Percentiles rank a stretch among this genome's conserved stretches.
Conservation (phyloP, 129 eudicot species). For the Pulicaria dysenterica region DNA sequence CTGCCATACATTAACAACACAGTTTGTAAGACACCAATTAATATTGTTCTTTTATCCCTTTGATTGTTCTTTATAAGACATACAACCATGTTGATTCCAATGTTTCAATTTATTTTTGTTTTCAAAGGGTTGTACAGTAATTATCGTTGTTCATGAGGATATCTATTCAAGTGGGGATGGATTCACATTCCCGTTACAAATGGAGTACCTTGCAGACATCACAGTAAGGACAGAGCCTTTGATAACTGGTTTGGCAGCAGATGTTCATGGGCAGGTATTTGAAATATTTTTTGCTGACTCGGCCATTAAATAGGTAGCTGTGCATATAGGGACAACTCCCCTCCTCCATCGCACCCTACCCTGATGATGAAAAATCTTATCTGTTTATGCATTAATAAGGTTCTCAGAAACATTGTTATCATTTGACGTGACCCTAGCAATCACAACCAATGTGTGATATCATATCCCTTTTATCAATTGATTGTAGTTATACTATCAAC, state of each 20-base stretch:
- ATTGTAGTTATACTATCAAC: not conserved
- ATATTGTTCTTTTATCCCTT: not conserved
- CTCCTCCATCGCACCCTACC: not conserved
- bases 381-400: not conserved
- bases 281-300: not conserved
- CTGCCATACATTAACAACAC: slow-evolving; percentile 73
- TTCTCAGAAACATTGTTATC: not conserved
- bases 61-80: not conserved
- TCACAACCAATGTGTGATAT: not conserved
- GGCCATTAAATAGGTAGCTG: not conserved
- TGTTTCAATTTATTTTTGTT: slow-evolving; percentile 26
- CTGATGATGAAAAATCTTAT: not conserved
- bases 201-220: slow-evolving; percentile 72
- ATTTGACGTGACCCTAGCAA: not conserved
- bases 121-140: slow-evolving; percentile 65
- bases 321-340: no score
- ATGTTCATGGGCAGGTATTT: slow-evolving; percentile 96
- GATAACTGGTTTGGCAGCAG: slow-evolving; percentile 92
- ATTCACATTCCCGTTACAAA: slow-evolving; percentile 51
- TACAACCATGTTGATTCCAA: not conserved
- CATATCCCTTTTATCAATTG: not conserved
- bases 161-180: slow-evolving; percentile 57
- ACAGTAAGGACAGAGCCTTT: slow-evolving; percentile 75
- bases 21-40: slow-evolving; percentile 56
- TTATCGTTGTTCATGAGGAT: slow-evolving; percentile 71